Percentiles rank a stretch among this genome's conserved stretches.
Evolutionary conservation across 148 eudicot species (phyloP).

Genomic region (Vaccinium corymbosum): DNA sequence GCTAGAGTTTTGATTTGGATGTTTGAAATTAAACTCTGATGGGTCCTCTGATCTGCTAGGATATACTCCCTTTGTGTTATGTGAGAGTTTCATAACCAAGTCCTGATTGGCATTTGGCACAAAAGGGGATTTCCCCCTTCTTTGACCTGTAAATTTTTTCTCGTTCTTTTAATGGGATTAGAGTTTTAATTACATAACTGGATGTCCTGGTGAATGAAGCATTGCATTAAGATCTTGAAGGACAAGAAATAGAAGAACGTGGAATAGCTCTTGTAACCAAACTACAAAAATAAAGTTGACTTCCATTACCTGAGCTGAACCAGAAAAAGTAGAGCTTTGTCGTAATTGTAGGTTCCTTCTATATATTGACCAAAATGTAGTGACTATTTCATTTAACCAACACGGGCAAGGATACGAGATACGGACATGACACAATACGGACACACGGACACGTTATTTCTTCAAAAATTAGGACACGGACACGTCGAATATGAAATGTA

Average conservation of each 20-base stretch:
- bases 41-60: neutral
- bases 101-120: too few relatives aligned
- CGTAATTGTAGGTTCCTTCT: neutral
- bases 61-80: neutral
- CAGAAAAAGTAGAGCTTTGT: neutral
- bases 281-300: neutral
- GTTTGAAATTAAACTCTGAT: neutral
- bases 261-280: neutral
- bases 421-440: too few relatives aligned
- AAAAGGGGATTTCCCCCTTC: too few relatives aligned
- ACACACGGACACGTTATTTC: too few relatives aligned
- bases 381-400: neutral
- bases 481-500: too few relatives aligned
- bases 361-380: neutral
- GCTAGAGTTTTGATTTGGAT: neutral
- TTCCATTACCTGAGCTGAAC: neutral
- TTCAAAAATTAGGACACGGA: too few relatives aligned
- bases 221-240: neutral
- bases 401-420: too few relatives aligned
- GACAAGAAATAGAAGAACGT: neutral
- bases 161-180: neutral
- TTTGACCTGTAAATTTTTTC: neutral
- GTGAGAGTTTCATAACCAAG: neutral
- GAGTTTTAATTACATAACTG: neutral
- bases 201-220: neutral